A percentile compares a stretch with the other conserved stretches of the same genome.
These are phyloP conservation scores for Physcomitrium patens DNA, from an alignment of 225 moss, liverwort and hornwort species.

Conservation along the genomic window DNA sequence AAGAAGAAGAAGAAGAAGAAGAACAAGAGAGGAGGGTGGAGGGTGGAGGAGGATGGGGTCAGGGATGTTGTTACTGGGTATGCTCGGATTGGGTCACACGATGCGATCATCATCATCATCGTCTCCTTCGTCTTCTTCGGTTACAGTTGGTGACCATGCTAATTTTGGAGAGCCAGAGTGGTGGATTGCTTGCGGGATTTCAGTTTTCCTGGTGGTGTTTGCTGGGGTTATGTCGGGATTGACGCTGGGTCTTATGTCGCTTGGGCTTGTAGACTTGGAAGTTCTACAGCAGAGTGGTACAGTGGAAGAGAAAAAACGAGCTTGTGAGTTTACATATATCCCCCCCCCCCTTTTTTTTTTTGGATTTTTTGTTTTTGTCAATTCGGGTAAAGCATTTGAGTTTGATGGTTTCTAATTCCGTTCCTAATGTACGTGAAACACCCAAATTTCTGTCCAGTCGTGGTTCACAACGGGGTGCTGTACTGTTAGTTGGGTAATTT, in stretches of 20 bases:
- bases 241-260: constrained; percentile 69
- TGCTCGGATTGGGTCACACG: constrained; percentile 14
- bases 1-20: too few species aligned
- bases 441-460: too few species aligned
- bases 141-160: background rate
- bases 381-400: too few species aligned
- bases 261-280: constrained; percentile 67
- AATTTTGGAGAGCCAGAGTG: constrained; percentile 22
- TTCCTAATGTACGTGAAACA: too few species aligned
- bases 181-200: constrained; percentile 58
- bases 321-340: constrained; percentile 28
- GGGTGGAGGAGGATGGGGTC: too few species aligned
- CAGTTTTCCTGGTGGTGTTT: constrained; percentile 52
- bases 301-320: constrained; percentile 55
- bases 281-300: constrained; percentile 62
- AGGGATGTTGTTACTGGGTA: constrained; percentile 12
- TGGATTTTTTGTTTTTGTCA: too few species aligned
- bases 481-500: too few species aligned
- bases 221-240: constrained; percentile 71
- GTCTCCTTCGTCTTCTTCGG: too few species aligned
- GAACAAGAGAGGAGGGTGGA: too few species aligned
- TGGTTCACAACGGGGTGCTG: too few species aligned
- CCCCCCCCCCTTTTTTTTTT: too few species aligned
- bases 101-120: background rate
- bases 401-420: too few species aligned